Percentiles rank a stretch among this genome's conserved stretches.
Evolutionary conservation across 1,284 basidiomycete genomes (phyloP).

Genomic region (Leccinum subatratum): DNA sequence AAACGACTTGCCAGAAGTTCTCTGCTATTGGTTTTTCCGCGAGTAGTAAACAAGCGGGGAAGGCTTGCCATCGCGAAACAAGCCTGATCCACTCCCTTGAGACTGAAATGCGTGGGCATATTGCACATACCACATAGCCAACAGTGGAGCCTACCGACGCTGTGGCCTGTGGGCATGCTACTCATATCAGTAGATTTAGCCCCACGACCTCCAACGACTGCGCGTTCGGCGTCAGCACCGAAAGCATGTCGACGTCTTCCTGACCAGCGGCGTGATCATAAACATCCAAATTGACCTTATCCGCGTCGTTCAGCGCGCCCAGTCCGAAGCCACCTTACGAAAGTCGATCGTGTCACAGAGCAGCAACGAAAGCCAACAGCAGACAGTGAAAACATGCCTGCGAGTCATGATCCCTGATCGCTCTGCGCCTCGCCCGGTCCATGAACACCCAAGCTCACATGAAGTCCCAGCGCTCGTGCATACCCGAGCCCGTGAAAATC

Average conservation of each 20-base stretch:
- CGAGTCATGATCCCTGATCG: slow-evolving; percentile 49
- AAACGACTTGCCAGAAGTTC: slow-evolving; percentile 57
- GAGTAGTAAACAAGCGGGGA: slow-evolving; percentile 66
- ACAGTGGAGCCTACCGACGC: slow-evolving; percentile 19
- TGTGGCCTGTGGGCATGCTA: slow-evolving; percentile 5
- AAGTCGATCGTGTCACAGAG: slow-evolving; percentile 4
- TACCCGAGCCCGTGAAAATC: slow-evolving; percentile 80
- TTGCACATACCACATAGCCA: background rate
- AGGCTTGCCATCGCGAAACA: slow-evolving; percentile 70
- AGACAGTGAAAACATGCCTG: slow-evolving; percentile 37
- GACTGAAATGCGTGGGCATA: slow-evolving; percentile 37
- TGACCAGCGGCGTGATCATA: slow-evolving; percentile 52
- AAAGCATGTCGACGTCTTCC: slow-evolving; percentile 63
- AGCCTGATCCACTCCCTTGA: slow-evolving; percentile 31
- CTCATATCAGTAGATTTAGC: slow-evolving; percentile 3
- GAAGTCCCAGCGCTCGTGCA: slow-evolving; percentile 58
- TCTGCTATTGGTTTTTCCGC: slow-evolving; percentile 65
- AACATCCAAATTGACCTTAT: slow-evolving; percentile 84
- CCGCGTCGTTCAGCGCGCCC: slow-evolving; percentile 79
- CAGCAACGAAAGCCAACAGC: background rate
- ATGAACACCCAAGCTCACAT: slow-evolving; percentile 46
- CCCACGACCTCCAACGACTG: slow-evolving; percentile 33
- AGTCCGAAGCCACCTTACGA: slow-evolving; percentile 73
- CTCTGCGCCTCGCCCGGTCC: slow-evolving; percentile 11
- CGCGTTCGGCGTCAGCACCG: slow-evolving; percentile 47